Evolutionary conservation across 2,329 filamentous ascomycete genomes (phyloP).

Genomic region (Penicillium expansum): DNA sequence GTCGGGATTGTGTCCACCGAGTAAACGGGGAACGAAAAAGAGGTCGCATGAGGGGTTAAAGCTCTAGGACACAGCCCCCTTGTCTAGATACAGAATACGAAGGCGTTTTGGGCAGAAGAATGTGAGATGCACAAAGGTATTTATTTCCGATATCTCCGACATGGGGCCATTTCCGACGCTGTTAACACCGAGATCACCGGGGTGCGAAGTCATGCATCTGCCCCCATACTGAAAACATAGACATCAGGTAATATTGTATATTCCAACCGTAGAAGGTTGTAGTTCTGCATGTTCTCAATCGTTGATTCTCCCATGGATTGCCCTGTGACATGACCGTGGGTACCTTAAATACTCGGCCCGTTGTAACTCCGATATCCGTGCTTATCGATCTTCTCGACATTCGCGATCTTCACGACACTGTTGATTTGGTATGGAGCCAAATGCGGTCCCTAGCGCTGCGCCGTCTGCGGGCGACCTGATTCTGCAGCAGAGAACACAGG

Average conservation of each 20-base stretch:
- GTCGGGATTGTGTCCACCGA: conserved; percentile 14
- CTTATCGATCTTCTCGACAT: conserved; percentile 18
- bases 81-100: neutral
- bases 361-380: conserved; percentile 30
- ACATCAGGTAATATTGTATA: neutral
- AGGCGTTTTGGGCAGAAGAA: conserved; percentile 1
- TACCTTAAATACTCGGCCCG: conserved; percentile 25
- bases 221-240: neutral
- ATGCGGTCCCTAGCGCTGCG: conserved; percentile 29
- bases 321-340: neutral
- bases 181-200: neutral
- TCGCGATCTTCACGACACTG: conserved; percentile 10
- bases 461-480: conserved; percentile 37
- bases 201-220: neutral
- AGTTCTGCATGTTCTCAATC: neutral
- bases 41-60: neutral
- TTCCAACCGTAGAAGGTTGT: neutral
- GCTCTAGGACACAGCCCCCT: conserved; percentile 2
- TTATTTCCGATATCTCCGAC: conserved; percentile 25
- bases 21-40: conserved; percentile 20
- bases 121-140: conserved; percentile 11
- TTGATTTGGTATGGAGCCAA: conserved; percentile 36
- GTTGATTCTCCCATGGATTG: neutral
- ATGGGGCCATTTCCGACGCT: conserved; percentile 8
- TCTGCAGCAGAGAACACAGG: conserved; percentile 36